Base-by-base conservation (phyloP, 1,284 basidiomycete genomes). In the Puccinia novopanici region DNA sequence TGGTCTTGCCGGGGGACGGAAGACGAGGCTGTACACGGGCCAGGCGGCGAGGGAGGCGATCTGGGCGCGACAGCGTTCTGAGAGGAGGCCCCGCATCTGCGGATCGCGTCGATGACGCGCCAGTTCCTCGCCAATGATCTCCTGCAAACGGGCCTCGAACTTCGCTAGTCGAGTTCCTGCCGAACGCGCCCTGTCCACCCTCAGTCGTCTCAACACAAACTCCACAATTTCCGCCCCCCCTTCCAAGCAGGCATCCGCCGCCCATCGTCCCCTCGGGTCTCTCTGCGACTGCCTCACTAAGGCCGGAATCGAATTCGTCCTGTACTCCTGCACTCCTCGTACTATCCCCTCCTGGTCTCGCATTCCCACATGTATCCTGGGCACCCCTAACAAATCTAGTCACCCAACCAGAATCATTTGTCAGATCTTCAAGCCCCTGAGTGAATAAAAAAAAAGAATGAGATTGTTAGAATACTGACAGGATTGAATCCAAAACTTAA, bases 401-500 rank as follows among this genome's bases (percentile, higher is more conserved):
- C 10, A 24, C 8, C 24, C 27, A 6, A 72, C 24, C 12, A 12
- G 34, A n/a, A n/a, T n/a, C n/a, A n/a, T n/a, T n/a, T n/a, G 10
- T 72, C 3, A 72, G 8, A n/a, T n/a, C n/a, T n/a, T n/a, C n/a
- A n/a, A n/a, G n/a, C n/a, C n/a, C n/a, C n/a, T n/a, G n/a, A n/a
- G 22, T 1, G 22, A n/a, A n/a, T 42, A 17, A 24, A 1, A 15
- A 37, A 12, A 67, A 19, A 30, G 34, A 37, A 70, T 8, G 15
- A 8, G 15, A 12, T 34, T 5, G 52, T 6, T 17, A 45, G 55
- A 59, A 59, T 22, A 30, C 42, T 59, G 30, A 80, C 77, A 80
- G 34, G 77, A 80, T 73, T 80, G 77, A 4, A 80, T 37, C 68
- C 70, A 80, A 40, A 80, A 80, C 57, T 80, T 80, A 1, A 72